Evolutionary conservation across 2,329 filamentous ascomycete species (phyloP).

Genomic region (Metarhizium humberi): DNA sequence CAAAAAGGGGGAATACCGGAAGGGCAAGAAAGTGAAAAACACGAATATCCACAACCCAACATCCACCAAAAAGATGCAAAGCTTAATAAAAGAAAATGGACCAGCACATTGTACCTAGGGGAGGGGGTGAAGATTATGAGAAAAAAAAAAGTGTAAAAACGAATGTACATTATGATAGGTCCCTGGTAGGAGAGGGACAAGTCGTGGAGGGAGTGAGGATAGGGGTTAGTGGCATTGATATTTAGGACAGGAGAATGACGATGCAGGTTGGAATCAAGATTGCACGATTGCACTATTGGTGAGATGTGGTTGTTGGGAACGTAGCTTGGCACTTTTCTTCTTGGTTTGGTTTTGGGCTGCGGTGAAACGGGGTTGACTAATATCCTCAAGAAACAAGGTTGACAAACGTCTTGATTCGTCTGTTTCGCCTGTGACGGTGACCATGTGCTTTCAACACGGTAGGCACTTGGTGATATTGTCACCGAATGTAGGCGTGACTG

Average conservation of each 20-base stretch:
- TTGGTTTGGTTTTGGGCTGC: neutral
- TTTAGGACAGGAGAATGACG: neutral
- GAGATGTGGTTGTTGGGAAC: neutral
- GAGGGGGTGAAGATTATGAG: neutral
- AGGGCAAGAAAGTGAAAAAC: neutral
- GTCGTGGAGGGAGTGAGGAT: neutral
- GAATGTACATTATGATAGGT: neutral
- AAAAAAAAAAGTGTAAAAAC: slow-evolving; percentile 1
- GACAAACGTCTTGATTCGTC: neutral
- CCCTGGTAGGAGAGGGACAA: neutral
- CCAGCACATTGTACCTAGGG: neutral
- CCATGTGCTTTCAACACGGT: neutral
- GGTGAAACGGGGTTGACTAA: neutral
- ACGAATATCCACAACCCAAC: neutral
- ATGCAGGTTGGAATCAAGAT: slow-evolving; percentile 6
- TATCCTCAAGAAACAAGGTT: neutral
- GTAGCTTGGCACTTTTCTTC: neutral
- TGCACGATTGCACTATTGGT: neutral
- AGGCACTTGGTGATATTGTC: too few relatives aligned
- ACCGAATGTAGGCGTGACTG: too few relatives aligned
- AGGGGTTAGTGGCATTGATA: neutral
- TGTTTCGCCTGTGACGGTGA: neutral
- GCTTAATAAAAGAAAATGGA: neutral
- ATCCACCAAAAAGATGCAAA: neutral
- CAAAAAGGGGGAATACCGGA: slow-evolving; percentile 1